A percentile compares a stretch with the other conserved stretches of the same genome.
Conservation (phyloP, 1,284 basidiomycete genomes). For the Entoloma clypeatum region DNA sequence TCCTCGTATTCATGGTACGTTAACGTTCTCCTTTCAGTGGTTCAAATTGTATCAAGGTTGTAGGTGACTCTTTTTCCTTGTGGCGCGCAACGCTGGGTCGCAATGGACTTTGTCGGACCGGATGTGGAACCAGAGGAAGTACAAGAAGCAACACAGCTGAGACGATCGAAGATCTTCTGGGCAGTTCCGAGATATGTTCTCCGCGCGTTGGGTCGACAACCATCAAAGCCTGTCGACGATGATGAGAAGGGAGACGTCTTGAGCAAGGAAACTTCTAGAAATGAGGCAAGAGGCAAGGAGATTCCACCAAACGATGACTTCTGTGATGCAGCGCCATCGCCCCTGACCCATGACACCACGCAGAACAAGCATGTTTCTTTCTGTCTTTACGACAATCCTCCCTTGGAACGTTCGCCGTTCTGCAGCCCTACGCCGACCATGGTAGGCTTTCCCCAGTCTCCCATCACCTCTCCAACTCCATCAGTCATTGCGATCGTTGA, state of each 20-base stretch:
- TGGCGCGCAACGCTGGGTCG: constrained; percentile 49
- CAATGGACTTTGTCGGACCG: constrained; percentile 59
- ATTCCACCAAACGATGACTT: background rate
- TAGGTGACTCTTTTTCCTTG: constrained; percentile 64
- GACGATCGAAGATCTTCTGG: constrained; percentile 21
- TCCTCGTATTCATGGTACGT: constrained; percentile 36
- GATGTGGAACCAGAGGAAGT: constrained; percentile 56
- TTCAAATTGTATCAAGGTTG: constrained; percentile 27
- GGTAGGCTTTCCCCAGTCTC: constrained; percentile 10
- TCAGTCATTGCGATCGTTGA: constrained; percentile 6
- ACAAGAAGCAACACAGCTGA: constrained; percentile 34
- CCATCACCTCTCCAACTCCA: constrained; percentile 11
- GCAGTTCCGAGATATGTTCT: constrained; percentile 12
- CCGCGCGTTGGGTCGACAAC: background rate
- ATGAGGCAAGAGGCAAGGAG: background rate
- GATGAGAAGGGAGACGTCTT: background rate
- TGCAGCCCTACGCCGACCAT: constrained; percentile 26
- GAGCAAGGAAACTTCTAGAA: background rate
- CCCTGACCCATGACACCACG: too few relatives aligned
- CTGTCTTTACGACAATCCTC: constrained; percentile 24
- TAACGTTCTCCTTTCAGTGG: constrained; percentile 11
- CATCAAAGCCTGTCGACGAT: background rate
- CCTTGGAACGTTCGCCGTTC: constrained; percentile 22
- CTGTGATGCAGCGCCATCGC: too few relatives aligned
- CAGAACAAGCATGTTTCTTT: constrained; percentile 28